Base-by-base conservation (phyloP, 805 yeast species). In the Saccharomycopsis malanga region DNA sequence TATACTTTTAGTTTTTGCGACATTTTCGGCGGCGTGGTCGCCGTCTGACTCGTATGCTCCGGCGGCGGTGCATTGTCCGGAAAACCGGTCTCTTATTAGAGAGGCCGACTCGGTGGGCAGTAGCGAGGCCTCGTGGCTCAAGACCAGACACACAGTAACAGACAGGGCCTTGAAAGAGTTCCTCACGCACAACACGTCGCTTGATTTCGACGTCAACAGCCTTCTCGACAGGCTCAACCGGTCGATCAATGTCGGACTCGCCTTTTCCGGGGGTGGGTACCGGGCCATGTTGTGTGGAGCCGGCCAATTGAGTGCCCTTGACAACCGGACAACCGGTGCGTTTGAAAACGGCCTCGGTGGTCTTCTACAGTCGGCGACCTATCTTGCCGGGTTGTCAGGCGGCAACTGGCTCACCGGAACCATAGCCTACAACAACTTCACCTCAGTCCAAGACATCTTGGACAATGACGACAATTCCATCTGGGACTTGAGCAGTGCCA, bases 241-340 rank as follows among this genome's bases (percentile, higher is more conserved):
- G 18, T 44, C 48, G 5, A 67, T 74, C 48, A 68, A 71, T 42
- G 67, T 83, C 37, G 88, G 78, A 2, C 54, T 75, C 24, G 81
- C 87, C 4, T 78, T 81, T 55, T 73, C 86, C 14, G 96, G 96
- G 39, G 96, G 96, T 59, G 96, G 96, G 3, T 87, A 85, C 62
- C 73, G 96, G 52, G 94, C 96, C 29, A 85, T 87, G 87, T 65
- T 87, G 39, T 66, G 72, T 48, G 95, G 95, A 2, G 95, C 95
- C 12, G 96, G 96, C 30, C 78, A 80, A 60, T 65, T 87, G 18
- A 69, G 89, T 1, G 95, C 91, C 1, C 64, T 85, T 50, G 96
- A 87, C 61, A 77, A 79, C 57, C 69, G 94, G 54, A 81, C 93
- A 2, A 64, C 58, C 6, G 74, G 72, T 47, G 72, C 79, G 12